Evolutionary conservation across 2,329 filamentous ascomycete species (phyloP), one percentile per base, ranked within the genome.

Genomic region (Fusarium proliferatum): DNA sequence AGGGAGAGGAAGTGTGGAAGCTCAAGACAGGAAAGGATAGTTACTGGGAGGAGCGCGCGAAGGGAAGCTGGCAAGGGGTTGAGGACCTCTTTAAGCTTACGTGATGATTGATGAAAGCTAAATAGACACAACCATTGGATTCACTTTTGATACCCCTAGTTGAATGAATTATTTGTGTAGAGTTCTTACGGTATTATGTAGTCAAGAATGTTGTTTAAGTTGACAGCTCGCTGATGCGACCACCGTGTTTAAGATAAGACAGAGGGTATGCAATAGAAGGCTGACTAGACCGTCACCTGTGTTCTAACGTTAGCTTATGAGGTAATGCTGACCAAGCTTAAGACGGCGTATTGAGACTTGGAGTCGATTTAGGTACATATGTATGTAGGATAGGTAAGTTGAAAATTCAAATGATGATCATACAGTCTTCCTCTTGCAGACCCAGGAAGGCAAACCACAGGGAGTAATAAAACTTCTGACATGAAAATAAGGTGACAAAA

Each of bases 11-110:
- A 79, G 86, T 92, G 16, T 94, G 93, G 93, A 88, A 90, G 77
- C 82, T 97, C 72, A 96, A 92, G 84, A 86, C 86, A 6, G 94
- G 95, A 26, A 95, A 92, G 82, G 94, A 97, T 23, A 92, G 94
- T 13, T 99, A 99, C 83, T 99, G 96, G 96, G 95, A 97, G 80
- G 92, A 94, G 83, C 89, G 96, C 69, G 88, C 86, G 6, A 89
- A 85, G 72, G 91, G 91, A 3, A 85, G 85, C 63, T 97, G 94
- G 94, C 81, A 79, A 8, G 87, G 87, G 9, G 81, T 89, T 39
- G 83, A 86, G 72, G 82, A 88, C 52, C 84, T 91, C 59, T 91
- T 88, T 42, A 69, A 62, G 57, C 53, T 73, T 61, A 70, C 76
- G 21, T 62, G 42, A 66, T 33, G 51, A 69, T 65, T 81, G 78